Conservation (phyloP, 352 stramenopile species). For the Elongisporangium senticosum region DNA sequence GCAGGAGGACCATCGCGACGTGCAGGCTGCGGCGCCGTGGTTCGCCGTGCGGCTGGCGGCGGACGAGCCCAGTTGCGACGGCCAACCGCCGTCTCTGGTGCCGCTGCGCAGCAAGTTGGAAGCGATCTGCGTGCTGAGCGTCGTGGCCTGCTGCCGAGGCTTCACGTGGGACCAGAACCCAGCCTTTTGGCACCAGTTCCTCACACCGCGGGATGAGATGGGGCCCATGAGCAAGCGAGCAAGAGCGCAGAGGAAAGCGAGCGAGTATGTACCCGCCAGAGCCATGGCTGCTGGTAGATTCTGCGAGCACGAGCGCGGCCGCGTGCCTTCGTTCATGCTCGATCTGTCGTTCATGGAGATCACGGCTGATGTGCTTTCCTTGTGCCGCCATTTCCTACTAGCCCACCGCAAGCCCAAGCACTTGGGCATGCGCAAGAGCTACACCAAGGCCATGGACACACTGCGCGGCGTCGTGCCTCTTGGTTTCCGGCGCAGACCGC, state of each 20-base stretch:
- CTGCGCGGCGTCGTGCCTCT: slow-evolving; percentile 10
- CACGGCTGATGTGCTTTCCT: slow-evolving; percentile 18
- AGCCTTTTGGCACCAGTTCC: slow-evolving; percentile 23
- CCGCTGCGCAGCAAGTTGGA: slow-evolving; percentile 8
- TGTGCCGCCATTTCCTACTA: slow-evolving; percentile 18
- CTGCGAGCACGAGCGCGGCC: neutral
- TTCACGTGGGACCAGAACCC: slow-evolving; percentile 27
- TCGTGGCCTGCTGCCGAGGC: slow-evolving; percentile 12
- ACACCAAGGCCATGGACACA: slow-evolving; percentile 17
- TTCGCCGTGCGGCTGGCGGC: slow-evolving; percentile 11
- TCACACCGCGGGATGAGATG: neutral
- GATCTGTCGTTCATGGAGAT: slow-evolving; percentile 28
- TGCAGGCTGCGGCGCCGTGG: slow-evolving; percentile 3
- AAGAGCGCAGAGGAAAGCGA: neutral
- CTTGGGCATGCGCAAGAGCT: slow-evolving; percentile 20
- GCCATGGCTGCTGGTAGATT: neutral
- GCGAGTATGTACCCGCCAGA: neutral
- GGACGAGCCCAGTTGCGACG: neutral
- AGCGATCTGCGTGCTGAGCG: slow-evolving; percentile 22
- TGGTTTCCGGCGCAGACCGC: slow-evolving; percentile 1
- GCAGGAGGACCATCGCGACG: neutral
- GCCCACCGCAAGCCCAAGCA: slow-evolving; percentile 13
- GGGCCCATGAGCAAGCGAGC: neutral
- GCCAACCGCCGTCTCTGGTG: neutral
- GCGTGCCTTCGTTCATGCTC: slow-evolving; percentile 29